phyloP scores from a whole-genome alignment of 495 filamentous ascomycete species.

The Annulohypoxylon bovei region DNA sequence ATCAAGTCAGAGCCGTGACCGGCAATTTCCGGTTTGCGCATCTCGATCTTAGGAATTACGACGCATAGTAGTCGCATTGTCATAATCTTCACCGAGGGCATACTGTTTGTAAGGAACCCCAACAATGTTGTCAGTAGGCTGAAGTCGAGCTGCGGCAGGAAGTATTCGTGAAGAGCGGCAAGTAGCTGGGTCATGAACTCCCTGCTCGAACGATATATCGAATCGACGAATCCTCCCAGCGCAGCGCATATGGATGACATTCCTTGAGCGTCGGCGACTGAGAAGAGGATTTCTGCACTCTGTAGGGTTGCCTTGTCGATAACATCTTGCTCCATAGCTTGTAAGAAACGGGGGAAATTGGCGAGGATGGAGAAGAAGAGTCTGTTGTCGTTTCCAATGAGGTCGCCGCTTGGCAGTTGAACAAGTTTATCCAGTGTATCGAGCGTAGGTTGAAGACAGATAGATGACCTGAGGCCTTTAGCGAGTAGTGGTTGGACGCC shows the following conservation, averaged over 20 bases:
- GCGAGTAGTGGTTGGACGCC: conserved; percentile 86
- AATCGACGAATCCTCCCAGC: conserved; percentile 74
- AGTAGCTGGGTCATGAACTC: conserved; percentile 83
- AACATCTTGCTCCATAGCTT: conserved; percentile 74
- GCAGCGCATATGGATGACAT: conserved; percentile 64
- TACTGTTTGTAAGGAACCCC: conserved; percentile 87
- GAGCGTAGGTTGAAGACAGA: conserved; percentile 80
- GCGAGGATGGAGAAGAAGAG: conserved; percentile 86
- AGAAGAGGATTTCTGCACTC: conserved; percentile 74
- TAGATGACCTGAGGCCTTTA: conserved; percentile 90
- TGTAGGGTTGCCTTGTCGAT: conserved; percentile 64
- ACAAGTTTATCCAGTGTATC: conserved; percentile 79
- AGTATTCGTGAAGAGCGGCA: conserved; percentile 78
- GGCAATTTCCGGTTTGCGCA: conserved; percentile 89
- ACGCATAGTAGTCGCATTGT: conserved; percentile 89
- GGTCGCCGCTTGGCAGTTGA: conserved; percentile 77
- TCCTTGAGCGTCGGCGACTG: conserved; percentile 76
- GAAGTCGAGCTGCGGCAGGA: conserved; percentile 85
- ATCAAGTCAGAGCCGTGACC: conserved; percentile 94
- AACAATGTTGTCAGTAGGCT: conserved; percentile 88
- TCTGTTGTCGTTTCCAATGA: conserved; percentile 83
- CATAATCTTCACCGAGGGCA: conserved; percentile 88
- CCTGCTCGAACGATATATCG: conserved; percentile 72
- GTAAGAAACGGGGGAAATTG: conserved; percentile 88
- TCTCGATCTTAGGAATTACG: conserved; percentile 90